Base-by-base conservation (phyloP, 73 alveolate species). In the Paramecium bursaria region DNA sequence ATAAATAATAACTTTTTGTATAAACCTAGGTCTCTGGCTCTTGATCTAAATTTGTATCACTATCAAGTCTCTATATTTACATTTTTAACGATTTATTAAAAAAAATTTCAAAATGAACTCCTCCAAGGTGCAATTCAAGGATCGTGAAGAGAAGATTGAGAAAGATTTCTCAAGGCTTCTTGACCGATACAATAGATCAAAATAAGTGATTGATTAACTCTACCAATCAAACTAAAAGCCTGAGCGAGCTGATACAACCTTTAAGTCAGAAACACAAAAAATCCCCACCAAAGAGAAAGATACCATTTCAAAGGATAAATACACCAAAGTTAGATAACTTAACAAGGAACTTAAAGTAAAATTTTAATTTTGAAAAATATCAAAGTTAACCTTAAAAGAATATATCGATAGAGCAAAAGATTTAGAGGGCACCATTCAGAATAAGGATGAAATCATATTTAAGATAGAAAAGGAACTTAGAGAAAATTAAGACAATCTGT, bases 271-370 rank as follows among this genome's bases (percentile, higher is more conserved):
- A 6, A 67, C 26, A 39, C 17, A 15, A 19, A 25, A 35, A 13
- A 31, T 5, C 17, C 50, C 26, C 3, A 46, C 23, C 21, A 61
- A 61, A 10, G 82, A 67, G 11, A 67, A 42, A 47, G 82, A 67
- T 13, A 19, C 14, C 4, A 57, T 67, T 21, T 31, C 82, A 39
- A 67, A 57, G 44, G 82, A 67, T 19, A 67, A 67, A 47, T 67
- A 67, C 44, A 42, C 17, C 27, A 67, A 67, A 67, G 50, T 67
- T 29, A 67, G 82, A 42, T 39, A 26, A 11, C 33, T 67, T 15
- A 67, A 67, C 50, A 67, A 67, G 44, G 82, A 67, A 23, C 57
- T 67, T 14, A 67, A 67, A 67, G 82, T 67, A 67, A 4, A 31
- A 11, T 39, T 39, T 39, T 23, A 61, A 61, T 35, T 39, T 17